phyloP scores from a whole-genome alignment of 2,329 filamentous ascomycete species.

The Cadophora sp. region DNA sequence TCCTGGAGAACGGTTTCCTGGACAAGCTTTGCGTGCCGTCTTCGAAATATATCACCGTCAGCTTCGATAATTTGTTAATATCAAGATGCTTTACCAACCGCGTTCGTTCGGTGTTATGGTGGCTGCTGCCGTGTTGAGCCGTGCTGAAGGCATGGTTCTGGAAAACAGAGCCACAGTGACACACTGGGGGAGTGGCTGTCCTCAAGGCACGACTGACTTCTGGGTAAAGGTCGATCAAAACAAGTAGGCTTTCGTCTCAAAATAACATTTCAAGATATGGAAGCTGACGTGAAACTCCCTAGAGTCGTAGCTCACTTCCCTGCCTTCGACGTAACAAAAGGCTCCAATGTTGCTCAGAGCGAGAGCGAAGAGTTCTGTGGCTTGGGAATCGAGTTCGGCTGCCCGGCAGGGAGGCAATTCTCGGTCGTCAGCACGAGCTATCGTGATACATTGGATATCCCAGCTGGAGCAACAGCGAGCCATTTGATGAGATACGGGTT shows the following conservation, averaged over 20 bases:
- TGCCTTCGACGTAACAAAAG: conserved; percentile 12
- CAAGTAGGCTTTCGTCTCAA: not conserved
- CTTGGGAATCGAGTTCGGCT: conserved; percentile 2
- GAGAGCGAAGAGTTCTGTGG: conserved; percentile 5
- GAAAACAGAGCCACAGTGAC: not conserved
- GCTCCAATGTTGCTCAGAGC: conserved; percentile 1
- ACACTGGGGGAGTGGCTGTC: conserved; percentile 10
- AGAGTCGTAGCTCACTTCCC: conserved; percentile 14
- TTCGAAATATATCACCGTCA: not conserved
- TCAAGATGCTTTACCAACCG: conserved; percentile 8
- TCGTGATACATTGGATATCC: conserved; percentile 4
- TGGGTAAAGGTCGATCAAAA: conserved; percentile 8
- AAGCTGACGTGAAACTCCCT: not conserved
- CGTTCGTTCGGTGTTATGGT: not conserved
- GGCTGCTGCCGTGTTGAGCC: not conserved
- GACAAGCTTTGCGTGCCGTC: not conserved
- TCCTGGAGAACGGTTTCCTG: not conserved
- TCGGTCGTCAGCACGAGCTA: conserved; percentile 2
- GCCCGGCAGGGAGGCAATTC: conserved; percentile 5
- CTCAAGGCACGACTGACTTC: conserved; percentile 6
- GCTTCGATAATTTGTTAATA: not conserved
- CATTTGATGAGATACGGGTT: conserved; percentile 15
- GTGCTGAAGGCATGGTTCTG: not conserved
- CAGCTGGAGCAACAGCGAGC: not conserved
- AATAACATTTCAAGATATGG: not conserved